These are phyloP conservation scores for Nannochloropsis oceanica DNA, from an alignment of 108 stramenopile species.

Conservation along the genomic window DNA sequence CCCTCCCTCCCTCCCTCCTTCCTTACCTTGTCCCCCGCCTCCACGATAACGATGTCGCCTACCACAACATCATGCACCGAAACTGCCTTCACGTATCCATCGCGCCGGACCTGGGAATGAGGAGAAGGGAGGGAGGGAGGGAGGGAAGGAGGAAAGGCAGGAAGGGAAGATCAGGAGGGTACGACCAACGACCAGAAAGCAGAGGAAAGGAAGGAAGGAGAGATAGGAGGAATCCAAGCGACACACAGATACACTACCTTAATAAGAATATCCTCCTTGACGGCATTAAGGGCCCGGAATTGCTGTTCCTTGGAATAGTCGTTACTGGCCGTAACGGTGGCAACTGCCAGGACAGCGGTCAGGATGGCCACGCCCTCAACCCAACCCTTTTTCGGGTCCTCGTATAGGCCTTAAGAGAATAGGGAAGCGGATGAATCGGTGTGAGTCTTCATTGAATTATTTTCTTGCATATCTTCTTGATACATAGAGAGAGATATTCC, in stretches of 20 bases:
- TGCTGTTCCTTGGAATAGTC: conserved; percentile 80
- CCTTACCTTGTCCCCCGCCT: conserved; percentile 34
- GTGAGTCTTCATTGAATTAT: neutral
- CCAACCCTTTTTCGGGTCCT: conserved; percentile 68
- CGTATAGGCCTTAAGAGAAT: conserved; percentile 50
- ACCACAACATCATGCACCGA: conserved; percentile 31
- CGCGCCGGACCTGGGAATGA: conserved; percentile 23
- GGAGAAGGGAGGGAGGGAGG: neutral
- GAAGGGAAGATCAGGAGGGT: neutral
- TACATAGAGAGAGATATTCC: neutral
- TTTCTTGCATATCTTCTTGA: no score
- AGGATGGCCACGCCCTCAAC: conserved; percentile 77
- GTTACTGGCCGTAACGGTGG: conserved; percentile 68
- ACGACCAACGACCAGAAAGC: neutral
- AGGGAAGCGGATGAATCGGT: neutral
- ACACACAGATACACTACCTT: no score
- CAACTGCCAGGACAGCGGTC: conserved; percentile 63
- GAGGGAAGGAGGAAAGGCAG: neutral
- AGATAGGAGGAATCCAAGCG: neutral
- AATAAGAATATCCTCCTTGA: conserved; percentile 46
- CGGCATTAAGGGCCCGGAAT: conserved; percentile 62
- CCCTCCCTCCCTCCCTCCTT: neutral
- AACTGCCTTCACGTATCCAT: conserved; percentile 13
- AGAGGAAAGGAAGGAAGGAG: neutral
- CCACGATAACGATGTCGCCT: conserved; percentile 39